Conservation (phyloP, 2,329 filamentous ascomycete genomes). For the Trichoderma simmonsii region DNA sequence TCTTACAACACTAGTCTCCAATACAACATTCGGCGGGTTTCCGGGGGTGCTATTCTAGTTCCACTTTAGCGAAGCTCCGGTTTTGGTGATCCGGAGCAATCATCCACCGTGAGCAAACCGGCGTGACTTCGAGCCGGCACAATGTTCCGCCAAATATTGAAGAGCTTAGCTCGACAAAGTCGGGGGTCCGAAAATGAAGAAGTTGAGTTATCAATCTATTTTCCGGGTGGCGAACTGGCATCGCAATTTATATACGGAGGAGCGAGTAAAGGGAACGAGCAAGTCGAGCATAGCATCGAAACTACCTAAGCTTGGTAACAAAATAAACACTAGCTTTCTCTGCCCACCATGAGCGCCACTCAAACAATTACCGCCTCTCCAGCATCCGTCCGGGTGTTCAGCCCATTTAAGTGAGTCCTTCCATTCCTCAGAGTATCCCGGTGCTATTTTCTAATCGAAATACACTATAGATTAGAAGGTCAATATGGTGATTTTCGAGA, state of each 20-base stretch:
- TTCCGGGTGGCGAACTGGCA: background rate
- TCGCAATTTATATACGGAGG: background rate
- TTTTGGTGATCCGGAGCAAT: background rate
- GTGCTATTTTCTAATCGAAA: background rate
- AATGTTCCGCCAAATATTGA: background rate
- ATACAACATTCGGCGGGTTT: background rate
- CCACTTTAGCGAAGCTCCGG: background rate
- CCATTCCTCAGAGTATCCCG: background rate
- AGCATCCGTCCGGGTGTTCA: background rate
- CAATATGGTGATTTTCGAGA: background rate
- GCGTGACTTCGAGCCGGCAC: background rate
- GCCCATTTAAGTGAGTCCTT: background rate
- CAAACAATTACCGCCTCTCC: background rate
- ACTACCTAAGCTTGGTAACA: background rate
- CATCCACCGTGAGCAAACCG: background rate
- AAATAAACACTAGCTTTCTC: background rate
- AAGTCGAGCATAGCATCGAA: background rate
- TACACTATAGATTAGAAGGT: background rate
- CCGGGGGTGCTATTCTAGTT: background rate
- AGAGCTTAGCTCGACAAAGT: background rate
- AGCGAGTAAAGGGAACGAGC: background rate
- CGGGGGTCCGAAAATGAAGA: background rate
- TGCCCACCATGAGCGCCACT: background rate
- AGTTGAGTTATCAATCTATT: background rate
- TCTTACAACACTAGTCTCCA: background rate